Evolutionary conservation across 2,329 filamentous ascomycete species (phyloP).

Genomic region (Diplodia corticola): DNA sequence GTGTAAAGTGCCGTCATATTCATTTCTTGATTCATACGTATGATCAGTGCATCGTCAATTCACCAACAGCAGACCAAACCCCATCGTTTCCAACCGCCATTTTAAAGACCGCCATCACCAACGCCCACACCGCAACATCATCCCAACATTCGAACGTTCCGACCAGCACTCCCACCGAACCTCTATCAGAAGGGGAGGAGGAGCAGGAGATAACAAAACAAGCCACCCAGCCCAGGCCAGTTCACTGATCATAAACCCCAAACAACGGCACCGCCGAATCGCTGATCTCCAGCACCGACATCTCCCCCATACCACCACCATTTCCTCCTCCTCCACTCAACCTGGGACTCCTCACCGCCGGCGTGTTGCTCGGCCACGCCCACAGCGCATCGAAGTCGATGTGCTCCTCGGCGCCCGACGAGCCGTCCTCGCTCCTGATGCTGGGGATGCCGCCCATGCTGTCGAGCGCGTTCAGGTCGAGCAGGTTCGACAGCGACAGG

Average conservation of each 20-base stretch:
- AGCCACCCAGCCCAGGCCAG: too few species aligned
- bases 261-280: conserved; percentile 39
- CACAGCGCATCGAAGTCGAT: conserved; percentile 46
- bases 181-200: too few species aligned
- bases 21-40: too few species aligned
- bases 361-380: conserved; percentile 42
- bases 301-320: conserved; percentile 23
- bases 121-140: too few species aligned
- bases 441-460: conserved; percentile 27
- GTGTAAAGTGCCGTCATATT: too few species aligned
- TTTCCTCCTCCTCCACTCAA: not conserved
- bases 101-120: too few species aligned
- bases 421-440: conserved; percentile 35
- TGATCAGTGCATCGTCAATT: too few species aligned
- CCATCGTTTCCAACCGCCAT: too few species aligned
- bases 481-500: conserved; percentile 37
- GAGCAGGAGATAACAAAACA: too few species aligned
- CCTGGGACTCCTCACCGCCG: conserved; percentile 35
- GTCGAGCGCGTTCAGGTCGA: conserved; percentile 42
- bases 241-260: conserved; percentile 27
- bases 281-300: conserved; percentile 31
- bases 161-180: too few species aligned
- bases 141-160: too few species aligned
- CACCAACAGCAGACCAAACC: too few species aligned
- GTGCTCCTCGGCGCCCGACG: conserved; percentile 38